Percentiles rank a stretch among this genome's conserved stretches.
These are phyloP conservation scores for Rubroboletus pulcherrimus DNA, from an alignment of 768 basidiomycete species.

Conservation along the genomic window DNA sequence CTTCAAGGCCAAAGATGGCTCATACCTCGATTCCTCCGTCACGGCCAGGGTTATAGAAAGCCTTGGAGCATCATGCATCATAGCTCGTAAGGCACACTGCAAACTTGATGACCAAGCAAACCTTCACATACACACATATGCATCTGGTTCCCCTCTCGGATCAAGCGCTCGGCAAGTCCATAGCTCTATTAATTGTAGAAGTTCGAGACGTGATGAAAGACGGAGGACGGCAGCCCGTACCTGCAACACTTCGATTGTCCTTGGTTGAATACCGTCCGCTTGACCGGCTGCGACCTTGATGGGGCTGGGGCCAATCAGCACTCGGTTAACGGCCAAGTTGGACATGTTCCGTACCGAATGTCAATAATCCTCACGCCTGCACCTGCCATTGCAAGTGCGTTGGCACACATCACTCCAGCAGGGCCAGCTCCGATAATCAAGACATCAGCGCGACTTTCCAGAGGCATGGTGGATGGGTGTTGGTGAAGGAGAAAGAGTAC, in stretches of 20 bases:
- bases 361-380: constrained; percentile 46
- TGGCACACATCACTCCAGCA: constrained; percentile 65
- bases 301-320: constrained; percentile 30
- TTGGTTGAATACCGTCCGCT: constrained; percentile 54
- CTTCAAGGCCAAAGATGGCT: background rate
- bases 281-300: constrained; percentile 43
- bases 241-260: constrained; percentile 54
- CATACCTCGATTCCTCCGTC: constrained; percentile 61
- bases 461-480: constrained; percentile 13
- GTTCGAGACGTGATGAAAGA: background rate
- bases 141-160: constrained; percentile 65
- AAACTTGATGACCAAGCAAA: background rate
- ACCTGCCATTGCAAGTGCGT: constrained; percentile 45
- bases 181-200: constrained; percentile 58
- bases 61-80: constrained; percentile 35
- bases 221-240: constrained; percentile 14
- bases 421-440: constrained; percentile 50
- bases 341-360: constrained; percentile 32
- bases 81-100: background rate
- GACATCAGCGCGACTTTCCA: constrained; percentile 40
- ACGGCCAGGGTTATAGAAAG: constrained; percentile 68
- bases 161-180: constrained; percentile 62
- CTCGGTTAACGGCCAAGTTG: background rate
- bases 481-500: background rate
- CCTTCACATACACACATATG: constrained; percentile 54